Evolutionary conservation across 345 rosid genomes (phyloP), one percentile per base, ranked within the genome.

Genomic region (Jatropha curcas): DNA sequence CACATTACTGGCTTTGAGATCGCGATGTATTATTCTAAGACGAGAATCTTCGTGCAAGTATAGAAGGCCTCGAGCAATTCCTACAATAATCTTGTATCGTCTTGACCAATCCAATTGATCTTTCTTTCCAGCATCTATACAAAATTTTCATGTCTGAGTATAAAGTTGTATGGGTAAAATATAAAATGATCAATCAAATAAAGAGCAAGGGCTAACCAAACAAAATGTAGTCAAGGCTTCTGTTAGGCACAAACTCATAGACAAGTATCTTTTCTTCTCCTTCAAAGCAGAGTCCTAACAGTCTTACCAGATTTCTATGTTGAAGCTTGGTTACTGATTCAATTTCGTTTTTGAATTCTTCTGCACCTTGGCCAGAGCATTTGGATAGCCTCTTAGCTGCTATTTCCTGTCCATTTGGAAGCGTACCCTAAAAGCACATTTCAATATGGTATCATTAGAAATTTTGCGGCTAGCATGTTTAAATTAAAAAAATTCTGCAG

Each of bases 221-320:
- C 14, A 58, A 27, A 57, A 70, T 24, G 45, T 27, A 30, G 72
- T 69, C 72, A 39, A 69, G 72, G 24, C 72, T 69, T 56, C 41
- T 56, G 24, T 69, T 69, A 24, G 72, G 72, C 46, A 55, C 63
- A 69, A 37, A 69, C 72, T 69, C 72, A 25, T 69, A 69, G 9
- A 70, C 27, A 10, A 57, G 73, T 22, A 70, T 55, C 59, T 56
- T 70, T 33, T 70, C 73, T 41, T 57, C 73, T n/a, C 43, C 27
- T 67, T 67, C 71, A n/a, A 67, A 30, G 28, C 71, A 50, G 13
- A 67, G 2, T 19, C 71, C 60, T 7, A 67, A n/a, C 41, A 67
- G 14, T 43, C 71, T 67, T 12, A 51, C 71, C 16, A 67, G 58
- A 51, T 67, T 67, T 30, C 71, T 31, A 16, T 67, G 71, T 33